These are phyloP conservation scores for Fusarium succisae DNA, from an alignment of 2,329 filamentous ascomycete genomes.

Conservation along the genomic window DNA sequence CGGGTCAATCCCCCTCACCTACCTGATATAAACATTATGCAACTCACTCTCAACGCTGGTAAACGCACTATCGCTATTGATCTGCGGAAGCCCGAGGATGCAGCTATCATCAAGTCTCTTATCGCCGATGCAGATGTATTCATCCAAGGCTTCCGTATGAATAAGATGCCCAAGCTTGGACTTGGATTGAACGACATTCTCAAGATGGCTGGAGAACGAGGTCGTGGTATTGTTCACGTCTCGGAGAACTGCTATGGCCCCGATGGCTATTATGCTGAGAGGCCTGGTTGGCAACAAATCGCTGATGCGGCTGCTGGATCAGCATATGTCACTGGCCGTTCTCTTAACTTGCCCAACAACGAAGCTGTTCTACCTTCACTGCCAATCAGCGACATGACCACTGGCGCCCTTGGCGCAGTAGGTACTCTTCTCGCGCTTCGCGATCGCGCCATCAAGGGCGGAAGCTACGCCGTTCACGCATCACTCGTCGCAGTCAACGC, in stretches of 20 bases:
- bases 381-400: conserved; percentile 49
- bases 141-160: conserved; percentile 18
- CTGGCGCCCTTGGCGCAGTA: conserved; percentile 46
- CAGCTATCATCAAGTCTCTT: conserved; percentile 3
- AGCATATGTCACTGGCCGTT: conserved; percentile 7
- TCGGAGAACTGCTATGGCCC: conserved; percentile 73
- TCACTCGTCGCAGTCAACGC: conserved; percentile 5
- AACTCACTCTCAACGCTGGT: conserved; percentile 13
- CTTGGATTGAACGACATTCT: conserved; percentile 12
- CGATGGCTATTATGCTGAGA: conserved; percentile 63
- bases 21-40: conserved; percentile 15
- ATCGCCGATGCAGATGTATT: conserved; percentile 8
- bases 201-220: conserved; percentile 48
- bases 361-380: conserved; percentile 36
- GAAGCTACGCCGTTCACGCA: conserved; percentile 17
- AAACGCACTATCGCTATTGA: conserved; percentile 22
- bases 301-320: conserved; percentile 55
- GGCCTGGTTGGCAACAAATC: conserved; percentile 74
- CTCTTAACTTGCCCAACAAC: not conserved
- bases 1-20: conserved; percentile 8
- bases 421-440: conserved; percentile 46
- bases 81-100: conserved; percentile 1
- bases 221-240: conserved; percentile 70
- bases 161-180: conserved; percentile 22
- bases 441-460: conserved; percentile 41